Percentiles rank a stretch among this genome's conserved stretches.
Evolutionary conservation across 345 rosid species (phyloP).

Genomic region (Ceriops zippeliana): DNA sequence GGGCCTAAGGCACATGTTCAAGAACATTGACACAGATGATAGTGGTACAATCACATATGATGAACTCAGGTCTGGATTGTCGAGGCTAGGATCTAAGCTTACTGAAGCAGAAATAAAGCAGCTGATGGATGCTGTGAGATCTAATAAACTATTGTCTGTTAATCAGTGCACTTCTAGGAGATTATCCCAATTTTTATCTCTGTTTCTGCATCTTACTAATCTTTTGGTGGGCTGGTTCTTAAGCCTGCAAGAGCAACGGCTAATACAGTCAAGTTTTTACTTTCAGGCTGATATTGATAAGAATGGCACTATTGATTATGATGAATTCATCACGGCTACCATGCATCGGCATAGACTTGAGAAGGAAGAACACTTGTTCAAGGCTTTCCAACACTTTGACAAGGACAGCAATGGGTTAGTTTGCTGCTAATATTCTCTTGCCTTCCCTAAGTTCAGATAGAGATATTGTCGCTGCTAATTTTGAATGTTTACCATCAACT

Average conservation of each 20-base stretch:
- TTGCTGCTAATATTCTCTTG: neutral
- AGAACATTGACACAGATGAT: slow-evolving; percentile 31
- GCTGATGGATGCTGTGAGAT: slow-evolving; percentile 37
- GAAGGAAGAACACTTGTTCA: slow-evolving; percentile 25
- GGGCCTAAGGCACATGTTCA: slow-evolving; percentile 33
- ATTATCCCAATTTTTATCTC: neutral
- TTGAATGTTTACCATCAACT: too few relatives aligned
- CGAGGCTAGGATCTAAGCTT: slow-evolving; percentile 29
- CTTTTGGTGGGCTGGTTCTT: neutral
- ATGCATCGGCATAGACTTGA: slow-evolving; percentile 31
- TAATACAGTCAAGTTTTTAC: neutral
- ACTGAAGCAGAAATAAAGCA: slow-evolving; percentile 25
- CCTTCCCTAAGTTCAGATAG: neutral
- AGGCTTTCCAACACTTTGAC: slow-evolving; percentile 32
- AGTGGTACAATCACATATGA: slow-evolving; percentile 38
- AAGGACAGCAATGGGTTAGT: slow-evolving; percentile 29
- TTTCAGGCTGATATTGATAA: slow-evolving; percentile 30
- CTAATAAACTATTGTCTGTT: neutral
- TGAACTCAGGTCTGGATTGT: slow-evolving; percentile 32
- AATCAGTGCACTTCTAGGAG: neutral
- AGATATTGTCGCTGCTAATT: too few relatives aligned
- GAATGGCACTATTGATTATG: slow-evolving; percentile 26
- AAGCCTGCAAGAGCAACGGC: neutral
- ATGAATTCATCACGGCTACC: slow-evolving; percentile 27
- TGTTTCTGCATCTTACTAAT: neutral